phyloP scores from a whole-genome alignment of 805 yeast genomes.

The Torulaspora franciscae region DNA sequence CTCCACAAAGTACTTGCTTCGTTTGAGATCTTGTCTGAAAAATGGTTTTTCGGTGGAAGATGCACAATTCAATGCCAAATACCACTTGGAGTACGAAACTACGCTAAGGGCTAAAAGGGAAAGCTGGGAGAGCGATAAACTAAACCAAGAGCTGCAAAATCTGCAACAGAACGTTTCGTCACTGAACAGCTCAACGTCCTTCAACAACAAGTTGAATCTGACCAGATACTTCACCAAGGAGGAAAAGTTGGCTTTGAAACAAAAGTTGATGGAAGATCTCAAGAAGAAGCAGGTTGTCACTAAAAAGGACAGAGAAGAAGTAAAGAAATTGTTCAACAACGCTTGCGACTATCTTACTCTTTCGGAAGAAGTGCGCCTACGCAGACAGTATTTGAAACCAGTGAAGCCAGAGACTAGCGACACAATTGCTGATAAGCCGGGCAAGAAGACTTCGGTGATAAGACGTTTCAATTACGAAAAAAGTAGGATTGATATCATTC shows the following conservation, averaged over 20 bases:
- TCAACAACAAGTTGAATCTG: constrained; percentile 28
- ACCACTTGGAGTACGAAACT: constrained; percentile 43
- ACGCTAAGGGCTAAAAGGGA: constrained; percentile 40
- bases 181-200: constrained; percentile 23
- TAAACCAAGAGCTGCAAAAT: constrained; percentile 18
- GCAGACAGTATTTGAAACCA: constrained; percentile 49
- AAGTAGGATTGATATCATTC: constrained; percentile 48
- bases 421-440: constrained; percentile 37
- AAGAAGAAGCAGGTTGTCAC: constrained; percentile 15
- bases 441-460: constrained; percentile 47
- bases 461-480: constrained; percentile 59
- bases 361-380: constrained; percentile 40
- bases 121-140: constrained; percentile 33
- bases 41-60: constrained; percentile 56
- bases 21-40: constrained; percentile 49
- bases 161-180: constrained; percentile 13
- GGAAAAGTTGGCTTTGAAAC: constrained; percentile 30
- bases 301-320: constrained; percentile 36
- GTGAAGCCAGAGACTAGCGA: constrained; percentile 49
- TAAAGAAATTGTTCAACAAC: constrained; percentile 42
- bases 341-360: constrained; percentile 29
- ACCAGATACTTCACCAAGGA: constrained; percentile 27
- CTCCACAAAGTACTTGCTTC: constrained; percentile 51
- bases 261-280: constrained; percentile 25
- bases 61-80: constrained; percentile 56